These are phyloP conservation scores for Ogataea saltuana DNA, from an alignment of 805 yeast genomes.

Conservation along the genomic window DNA sequence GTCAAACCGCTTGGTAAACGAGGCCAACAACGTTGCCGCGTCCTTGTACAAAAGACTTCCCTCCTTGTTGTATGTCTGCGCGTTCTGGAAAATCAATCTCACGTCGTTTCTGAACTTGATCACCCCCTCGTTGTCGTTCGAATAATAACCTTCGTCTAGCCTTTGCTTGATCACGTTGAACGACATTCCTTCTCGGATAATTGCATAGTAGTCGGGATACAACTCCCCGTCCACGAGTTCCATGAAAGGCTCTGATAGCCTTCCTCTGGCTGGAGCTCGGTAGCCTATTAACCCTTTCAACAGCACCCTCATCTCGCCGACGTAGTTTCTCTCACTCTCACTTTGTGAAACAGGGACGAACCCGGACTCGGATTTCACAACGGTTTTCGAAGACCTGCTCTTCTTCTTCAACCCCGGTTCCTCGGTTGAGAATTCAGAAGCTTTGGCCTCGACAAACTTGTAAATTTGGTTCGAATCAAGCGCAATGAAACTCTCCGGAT, in stretches of 20 bases:
- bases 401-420: slow-evolving; percentile 7
- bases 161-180: slow-evolving; percentile 57
- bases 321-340: too few relatives aligned
- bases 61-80: slow-evolving; percentile 74
- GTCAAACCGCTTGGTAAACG: slow-evolving; percentile 45
- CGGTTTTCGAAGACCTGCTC: slow-evolving; percentile 1
- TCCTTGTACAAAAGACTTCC: slow-evolving; percentile 71
- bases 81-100: slow-evolving; percentile 70
- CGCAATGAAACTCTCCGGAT: slow-evolving; percentile 63
- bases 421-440: slow-evolving; percentile 33
- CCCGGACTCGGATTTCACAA: slow-evolving; percentile 1
- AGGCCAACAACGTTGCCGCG: slow-evolving; percentile 58
- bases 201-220: slow-evolving; percentile 78
- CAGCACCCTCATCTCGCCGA: slow-evolving; percentile 28
- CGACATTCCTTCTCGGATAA: slow-evolving; percentile 74
- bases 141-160: slow-evolving; percentile 52
- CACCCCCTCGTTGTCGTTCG: slow-evolving; percentile 49
- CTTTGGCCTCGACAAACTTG: slow-evolving; percentile 55
- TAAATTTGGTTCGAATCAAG: slow-evolving; percentile 59
- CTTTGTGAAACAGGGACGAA: neutral
- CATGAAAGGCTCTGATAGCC: slow-evolving; percentile 69
- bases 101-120: slow-evolving; percentile 61
- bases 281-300: slow-evolving; percentile 44
- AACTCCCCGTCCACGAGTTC: slow-evolving; percentile 68
- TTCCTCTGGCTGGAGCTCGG: slow-evolving; percentile 50